Evolutionary conservation across 1,284 basidiomycete genomes (phyloP).

Genomic region (Schizophyllum commune): DNA sequence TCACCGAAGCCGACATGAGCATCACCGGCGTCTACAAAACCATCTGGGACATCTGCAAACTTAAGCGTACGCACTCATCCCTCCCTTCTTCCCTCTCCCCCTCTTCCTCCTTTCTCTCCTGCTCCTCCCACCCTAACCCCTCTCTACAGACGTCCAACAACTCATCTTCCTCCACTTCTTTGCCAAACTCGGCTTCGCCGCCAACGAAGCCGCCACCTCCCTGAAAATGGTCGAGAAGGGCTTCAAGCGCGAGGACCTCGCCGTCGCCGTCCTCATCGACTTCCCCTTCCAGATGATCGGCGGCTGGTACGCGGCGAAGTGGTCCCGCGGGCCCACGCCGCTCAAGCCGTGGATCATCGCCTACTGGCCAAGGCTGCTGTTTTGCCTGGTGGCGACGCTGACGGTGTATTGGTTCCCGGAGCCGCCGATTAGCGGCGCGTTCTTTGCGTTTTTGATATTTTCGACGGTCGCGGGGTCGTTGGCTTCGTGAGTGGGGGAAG

Average conservation of each 20-base stretch:
- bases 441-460: conserved; percentile 75
- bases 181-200: conserved; percentile 93
- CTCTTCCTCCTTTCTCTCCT: not conserved
- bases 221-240: conserved; percentile 98
- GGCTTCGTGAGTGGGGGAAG: conserved; percentile 53
- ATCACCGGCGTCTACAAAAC: conserved; percentile 87
- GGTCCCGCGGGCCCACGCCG: conserved; percentile 74
- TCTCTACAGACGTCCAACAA: conserved; percentile 79
- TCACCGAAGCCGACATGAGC: conserved; percentile 81
- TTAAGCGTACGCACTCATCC: conserved; percentile 61
- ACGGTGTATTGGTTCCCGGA: conserved; percentile 84
- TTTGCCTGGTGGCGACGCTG: conserved; percentile 69
- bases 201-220: conserved; percentile 88
- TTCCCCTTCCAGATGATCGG: conserved; percentile 97
- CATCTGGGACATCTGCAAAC: conserved; percentile 90
- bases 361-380: conserved; percentile 81
- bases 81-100: not conserved
- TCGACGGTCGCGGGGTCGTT: conserved; percentile 86
- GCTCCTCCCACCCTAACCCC: too few species aligned
- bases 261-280: conserved; percentile 91
- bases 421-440: conserved; percentile 65
- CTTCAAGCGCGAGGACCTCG: conserved; percentile 90
- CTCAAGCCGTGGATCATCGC: conserved; percentile 86
- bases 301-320: conserved; percentile 93
- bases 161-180: conserved; percentile 87